Conservation (phyloP, 1,284 basidiomycete species). For the Sutorius eximius region DNA sequence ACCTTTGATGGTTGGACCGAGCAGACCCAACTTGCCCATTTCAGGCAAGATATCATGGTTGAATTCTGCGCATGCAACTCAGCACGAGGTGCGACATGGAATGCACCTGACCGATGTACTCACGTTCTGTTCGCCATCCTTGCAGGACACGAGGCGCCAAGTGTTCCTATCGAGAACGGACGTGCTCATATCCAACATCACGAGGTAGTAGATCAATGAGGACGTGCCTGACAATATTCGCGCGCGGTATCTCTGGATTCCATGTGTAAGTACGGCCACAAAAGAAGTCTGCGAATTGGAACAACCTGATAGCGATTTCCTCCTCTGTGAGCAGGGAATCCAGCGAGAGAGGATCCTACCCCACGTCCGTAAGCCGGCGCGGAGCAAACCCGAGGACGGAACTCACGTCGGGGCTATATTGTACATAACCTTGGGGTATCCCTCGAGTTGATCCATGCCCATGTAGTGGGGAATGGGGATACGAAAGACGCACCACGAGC, state of each 20-base stretch:
- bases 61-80: constrained; percentile 56
- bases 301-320: constrained; percentile 84
- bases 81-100: background rate
- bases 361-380: background rate
- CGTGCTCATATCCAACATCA: constrained; percentile 1
- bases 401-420: constrained; percentile 26
- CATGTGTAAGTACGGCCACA: constrained; percentile 1
- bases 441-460: background rate
- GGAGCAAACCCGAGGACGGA: constrained; percentile 24
- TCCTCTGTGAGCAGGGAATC: constrained; percentile 86
- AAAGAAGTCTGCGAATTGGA: background rate
- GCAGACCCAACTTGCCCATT: constrained; percentile 90
- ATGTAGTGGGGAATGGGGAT: background rate
- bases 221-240: constrained; percentile 76
- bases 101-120: constrained; percentile 13
- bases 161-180: constrained; percentile 55
- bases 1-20: constrained; percentile 90
- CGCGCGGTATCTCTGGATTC: constrained; percentile 73
- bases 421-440: constrained; percentile 22
- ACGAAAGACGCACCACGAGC: constrained; percentile 17
- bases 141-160: constrained; percentile 84
- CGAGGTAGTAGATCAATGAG: background rate
- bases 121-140: constrained; percentile 87
- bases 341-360: constrained; percentile 74
- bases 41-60: constrained; percentile 78